phyloP scores from a whole-genome alignment of 345 rosid species.

The Dipteronia dyeriana region DNA sequence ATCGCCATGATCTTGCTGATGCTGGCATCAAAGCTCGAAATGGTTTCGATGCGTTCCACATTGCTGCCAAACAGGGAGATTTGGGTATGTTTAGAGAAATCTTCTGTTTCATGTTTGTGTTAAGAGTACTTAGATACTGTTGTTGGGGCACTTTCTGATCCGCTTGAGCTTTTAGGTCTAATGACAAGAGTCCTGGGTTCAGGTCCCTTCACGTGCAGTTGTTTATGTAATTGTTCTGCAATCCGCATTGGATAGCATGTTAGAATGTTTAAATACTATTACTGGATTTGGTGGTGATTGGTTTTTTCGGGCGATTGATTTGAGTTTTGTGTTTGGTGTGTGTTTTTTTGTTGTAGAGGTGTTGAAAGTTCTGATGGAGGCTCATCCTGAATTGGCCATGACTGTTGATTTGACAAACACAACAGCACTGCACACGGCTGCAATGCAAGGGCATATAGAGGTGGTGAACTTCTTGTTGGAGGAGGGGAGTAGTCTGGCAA shows the following conservation, averaged over 20 bases:
- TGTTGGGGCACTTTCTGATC: no score
- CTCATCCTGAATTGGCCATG: slow-evolving; percentile 86
- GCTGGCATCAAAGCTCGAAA: slow-evolving; percentile 90
- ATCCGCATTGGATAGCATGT: no score
- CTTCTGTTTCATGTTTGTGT: background rate
- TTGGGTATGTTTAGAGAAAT: slow-evolving; percentile 45
- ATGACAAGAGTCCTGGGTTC: no score
- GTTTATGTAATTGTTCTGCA: no score
- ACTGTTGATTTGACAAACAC: slow-evolving; percentile 90
- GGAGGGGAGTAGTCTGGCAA: slow-evolving; percentile 75
- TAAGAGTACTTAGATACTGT: no score
- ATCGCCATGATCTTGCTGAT: slow-evolving; percentile 63
- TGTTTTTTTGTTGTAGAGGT: slow-evolving; percentile 47
- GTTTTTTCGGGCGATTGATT: slow-evolving; percentile 2
- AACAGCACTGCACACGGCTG: slow-evolving; percentile 88
- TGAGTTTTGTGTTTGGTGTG: slow-evolving; percentile 14
- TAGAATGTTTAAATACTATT: no score
- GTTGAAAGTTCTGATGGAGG: slow-evolving; percentile 67
- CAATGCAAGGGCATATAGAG: slow-evolving; percentile 85
- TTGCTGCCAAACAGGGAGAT: slow-evolving; percentile 96
- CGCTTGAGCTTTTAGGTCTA: no score
- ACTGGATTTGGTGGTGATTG: background rate
- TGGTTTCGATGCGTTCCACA: slow-evolving; percentile 93
- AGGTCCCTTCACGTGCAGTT: no score
- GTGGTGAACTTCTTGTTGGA: slow-evolving; percentile 65